Evolutionary conservation across 768 basidiomycete genomes (phyloP).

Genomic region (Amanita jacksonii): DNA sequence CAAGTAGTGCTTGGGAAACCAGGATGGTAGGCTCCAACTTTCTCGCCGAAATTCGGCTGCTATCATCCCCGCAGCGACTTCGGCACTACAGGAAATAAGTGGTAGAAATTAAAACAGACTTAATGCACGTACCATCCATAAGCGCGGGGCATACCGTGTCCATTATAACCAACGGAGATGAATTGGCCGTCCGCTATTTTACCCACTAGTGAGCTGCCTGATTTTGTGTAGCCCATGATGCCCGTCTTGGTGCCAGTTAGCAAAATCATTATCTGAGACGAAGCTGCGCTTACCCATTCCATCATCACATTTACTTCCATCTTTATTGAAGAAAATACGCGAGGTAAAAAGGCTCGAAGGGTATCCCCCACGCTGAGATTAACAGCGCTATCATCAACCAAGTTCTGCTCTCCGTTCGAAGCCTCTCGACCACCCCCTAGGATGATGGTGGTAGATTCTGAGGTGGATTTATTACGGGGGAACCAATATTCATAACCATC

Average conservation of each 20-base stretch:
- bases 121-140: constrained; percentile 52
- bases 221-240: constrained; percentile 67
- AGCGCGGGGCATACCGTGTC: constrained; percentile 76
- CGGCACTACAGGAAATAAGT: constrained; percentile 34
- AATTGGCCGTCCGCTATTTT: constrained; percentile 48
- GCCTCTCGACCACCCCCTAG: constrained; percentile 60
- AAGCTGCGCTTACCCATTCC: constrained; percentile 59
- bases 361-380: constrained; percentile 36
- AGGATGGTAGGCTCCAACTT: constrained; percentile 43
- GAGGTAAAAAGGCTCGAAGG: constrained; percentile 52
- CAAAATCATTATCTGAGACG: not conserved
- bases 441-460: constrained; percentile 49
- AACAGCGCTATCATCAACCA: constrained; percentile 47
- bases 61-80: constrained; percentile 54
- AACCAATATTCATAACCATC: constrained; percentile 75
- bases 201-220: constrained; percentile 59
- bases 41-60: constrained; percentile 32
- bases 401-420: constrained; percentile 38
- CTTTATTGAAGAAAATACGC: constrained; percentile 46
- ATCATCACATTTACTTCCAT: constrained; percentile 44
- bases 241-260: constrained; percentile 46
- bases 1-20: constrained; percentile 52
- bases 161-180: constrained; percentile 63
- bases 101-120: not conserved
- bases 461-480: constrained; percentile 34